Evolutionary conservation across 2,329 filamentous ascomycete species (phyloP), one percentile per base, ranked within the genome.

Genomic region (Leptographium wingfieldii): DNA sequence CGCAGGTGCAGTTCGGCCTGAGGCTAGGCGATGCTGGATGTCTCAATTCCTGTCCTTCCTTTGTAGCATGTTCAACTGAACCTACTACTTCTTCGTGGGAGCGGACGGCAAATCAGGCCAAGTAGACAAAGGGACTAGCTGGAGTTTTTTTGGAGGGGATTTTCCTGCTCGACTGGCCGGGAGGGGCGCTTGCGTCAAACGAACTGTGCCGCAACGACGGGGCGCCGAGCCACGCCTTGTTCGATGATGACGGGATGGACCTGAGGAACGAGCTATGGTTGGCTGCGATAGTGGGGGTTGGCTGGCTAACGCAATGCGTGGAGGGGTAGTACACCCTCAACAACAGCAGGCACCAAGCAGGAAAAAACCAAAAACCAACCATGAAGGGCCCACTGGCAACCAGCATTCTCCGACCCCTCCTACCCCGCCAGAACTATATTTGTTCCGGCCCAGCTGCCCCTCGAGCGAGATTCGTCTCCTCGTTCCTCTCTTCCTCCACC

Each of bases 371-470:
- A 58, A 55, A 48, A 55, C 10, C 33, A 57, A 55, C 46, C n/a
- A 55, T 16, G 22, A 59, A 55, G 19, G 46, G 56, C 60, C 63
- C 64, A 65, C 63, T 68, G 63, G 62, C 64, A 61, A 56, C 66
- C 63, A 66, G 62, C 61, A 61, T 73, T 64, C 69, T 73, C 65
- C 70, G 71, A 72, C 71, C 71, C 71, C 71, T 73, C 69, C 68
- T 72, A 69, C 69, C 69, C 71, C 71, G 70, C 71, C 69, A 68
- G 59, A 66, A 52, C 33, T 55, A 65, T 64, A 69, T 67, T 65
- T 66, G 66, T 66, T 66, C 65, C 56, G 62, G 63, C 64, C 69
- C 66, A 63, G 63, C 70, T 66, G 67, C 69, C 67, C 65, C 69
- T 69, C 69, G 68, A 65, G 65, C 65, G 67, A 67, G 65, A 66